These are phyloP conservation scores for Amanita jacksonii DNA, from an alignment of 768 basidiomycete species.

Conservation along the genomic window DNA sequence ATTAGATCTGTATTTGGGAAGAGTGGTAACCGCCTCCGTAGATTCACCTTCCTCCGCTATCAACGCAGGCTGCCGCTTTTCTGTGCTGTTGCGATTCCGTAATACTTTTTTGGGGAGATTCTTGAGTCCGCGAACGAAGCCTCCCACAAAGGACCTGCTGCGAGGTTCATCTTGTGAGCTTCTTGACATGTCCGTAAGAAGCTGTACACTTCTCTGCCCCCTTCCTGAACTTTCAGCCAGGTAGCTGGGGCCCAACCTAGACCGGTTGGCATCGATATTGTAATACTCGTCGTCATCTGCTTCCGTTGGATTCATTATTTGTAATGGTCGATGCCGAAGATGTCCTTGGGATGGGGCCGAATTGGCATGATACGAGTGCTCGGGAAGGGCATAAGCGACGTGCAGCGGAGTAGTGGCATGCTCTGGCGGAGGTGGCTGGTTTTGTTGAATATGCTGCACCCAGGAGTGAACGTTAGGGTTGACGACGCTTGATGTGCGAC, in stretches of 20 bases:
- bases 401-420: slow-evolving; percentile 16
- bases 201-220: slow-evolving; percentile 7
- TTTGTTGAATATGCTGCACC: slow-evolving; percentile 25
- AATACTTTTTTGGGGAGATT: slow-evolving; percentile 24
- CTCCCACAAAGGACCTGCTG: slow-evolving; percentile 25
- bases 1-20: slow-evolving; percentile 27
- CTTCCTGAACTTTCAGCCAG: slow-evolving; percentile 12
- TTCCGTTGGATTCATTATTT: slow-evolving; percentile 7
- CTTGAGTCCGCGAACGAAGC: slow-evolving; percentile 27
- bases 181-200: background rate
- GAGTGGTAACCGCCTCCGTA: slow-evolving; percentile 20
- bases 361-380: slow-evolving; percentile 15
- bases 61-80: slow-evolving; percentile 15
- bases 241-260: slow-evolving; percentile 11
- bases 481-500: slow-evolving; percentile 6
- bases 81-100: slow-evolving; percentile 19
- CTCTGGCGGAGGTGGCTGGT: slow-evolving; percentile 19
- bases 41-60: slow-evolving; percentile 22
- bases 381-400: slow-evolving; percentile 22
- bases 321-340: slow-evolving; percentile 2
- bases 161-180: slow-evolving; percentile 5
- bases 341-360: slow-evolving; percentile 9
- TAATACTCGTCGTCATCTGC: slow-evolving; percentile 2
- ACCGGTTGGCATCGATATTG: background rate
- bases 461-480: slow-evolving; percentile 27